A percentile compares a stretch with the other conserved stretches of the same genome.
Conservation (phyloP, 2,329 filamentous ascomycete species). For the Trichophyton rubrum region DNA sequence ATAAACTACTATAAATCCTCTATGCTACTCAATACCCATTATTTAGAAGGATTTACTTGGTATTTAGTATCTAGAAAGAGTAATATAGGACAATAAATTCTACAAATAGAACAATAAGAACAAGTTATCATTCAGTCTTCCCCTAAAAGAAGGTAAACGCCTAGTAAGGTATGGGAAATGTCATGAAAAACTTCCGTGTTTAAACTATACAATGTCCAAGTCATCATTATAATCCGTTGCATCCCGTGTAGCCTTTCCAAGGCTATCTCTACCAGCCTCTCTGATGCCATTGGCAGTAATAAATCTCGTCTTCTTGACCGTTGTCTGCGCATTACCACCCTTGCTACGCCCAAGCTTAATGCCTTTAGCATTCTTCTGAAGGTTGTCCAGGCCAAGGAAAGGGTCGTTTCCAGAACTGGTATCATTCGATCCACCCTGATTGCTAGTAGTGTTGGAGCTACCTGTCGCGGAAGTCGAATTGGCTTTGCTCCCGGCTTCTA, state of each 20-base stretch:
- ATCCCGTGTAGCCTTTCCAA: slow-evolving; percentile 42
- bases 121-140: neutral
- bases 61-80: no score
- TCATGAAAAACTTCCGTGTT: neutral
- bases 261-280: slow-evolving; percentile 62
- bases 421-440: neutral
- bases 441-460: neutral
- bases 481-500: neutral
- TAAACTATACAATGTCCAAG: slow-evolving; percentile 34
- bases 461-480: slow-evolving; percentile 6
- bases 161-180: neutral
- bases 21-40: no score
- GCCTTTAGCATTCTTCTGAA: slow-evolving; percentile 25
- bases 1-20: no score
- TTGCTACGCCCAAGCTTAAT: slow-evolving; percentile 30
- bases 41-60: no score
- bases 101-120: neutral
- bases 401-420: neutral
- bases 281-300: slow-evolving; percentile 65
- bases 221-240: slow-evolving; percentile 40
- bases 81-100: neutral
- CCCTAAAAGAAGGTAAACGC: neutral
- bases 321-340: slow-evolving; percentile 8
- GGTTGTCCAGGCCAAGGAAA: slow-evolving; percentile 17
- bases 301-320: slow-evolving; percentile 60